Conservation (phyloP, 495 filamentous ascomycete genomes). For the Stereocaulon alpinum region DNA sequence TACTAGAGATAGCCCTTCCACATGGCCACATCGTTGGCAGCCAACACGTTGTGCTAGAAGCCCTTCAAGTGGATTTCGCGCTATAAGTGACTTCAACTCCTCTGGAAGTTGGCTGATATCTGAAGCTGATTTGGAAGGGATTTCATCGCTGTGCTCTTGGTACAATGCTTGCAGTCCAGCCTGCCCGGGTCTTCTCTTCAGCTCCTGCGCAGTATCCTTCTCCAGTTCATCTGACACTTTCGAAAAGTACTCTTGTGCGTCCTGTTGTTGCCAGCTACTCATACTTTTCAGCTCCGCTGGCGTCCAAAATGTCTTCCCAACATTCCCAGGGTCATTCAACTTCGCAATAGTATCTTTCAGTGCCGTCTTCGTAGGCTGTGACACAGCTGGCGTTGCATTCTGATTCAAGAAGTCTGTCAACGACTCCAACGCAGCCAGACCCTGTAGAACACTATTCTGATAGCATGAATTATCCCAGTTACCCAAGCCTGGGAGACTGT, state of each 20-base stretch:
- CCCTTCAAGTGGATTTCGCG: constrained; percentile 71
- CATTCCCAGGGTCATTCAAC: constrained; percentile 55
- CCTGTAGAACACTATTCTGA: constrained; percentile 91
- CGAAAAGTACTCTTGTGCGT: constrained; percentile 95
- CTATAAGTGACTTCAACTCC: constrained; percentile 18
- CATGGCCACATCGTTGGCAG: constrained; percentile 75
- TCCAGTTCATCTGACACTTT: constrained; percentile 83
- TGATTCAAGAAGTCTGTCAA: constrained; percentile 42
- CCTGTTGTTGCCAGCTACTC: constrained; percentile 92
- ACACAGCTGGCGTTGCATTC: constrained; percentile 36
- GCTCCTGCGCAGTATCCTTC: constrained; percentile 52
- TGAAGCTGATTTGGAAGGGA: background rate
- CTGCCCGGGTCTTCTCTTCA: constrained; percentile 33
- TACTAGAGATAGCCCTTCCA: constrained; percentile 75
- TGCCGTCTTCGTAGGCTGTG: constrained; percentile 41
- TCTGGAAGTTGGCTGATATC: constrained; percentile 11
- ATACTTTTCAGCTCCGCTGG: constrained; percentile 69
- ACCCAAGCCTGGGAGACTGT: constrained; percentile 62
- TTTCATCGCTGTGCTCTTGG: background rate
- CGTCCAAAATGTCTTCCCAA: constrained; percentile 67
- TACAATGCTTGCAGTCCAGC: constrained; percentile 29
- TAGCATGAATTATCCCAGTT: constrained; percentile 96
- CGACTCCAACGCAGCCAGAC: constrained; percentile 63
- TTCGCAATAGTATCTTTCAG: constrained; percentile 53
- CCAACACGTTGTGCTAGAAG: constrained; percentile 81